Base-by-base conservation (phyloP, 148 eudicot genomes). In the Vaccinium corymbosum region DNA sequence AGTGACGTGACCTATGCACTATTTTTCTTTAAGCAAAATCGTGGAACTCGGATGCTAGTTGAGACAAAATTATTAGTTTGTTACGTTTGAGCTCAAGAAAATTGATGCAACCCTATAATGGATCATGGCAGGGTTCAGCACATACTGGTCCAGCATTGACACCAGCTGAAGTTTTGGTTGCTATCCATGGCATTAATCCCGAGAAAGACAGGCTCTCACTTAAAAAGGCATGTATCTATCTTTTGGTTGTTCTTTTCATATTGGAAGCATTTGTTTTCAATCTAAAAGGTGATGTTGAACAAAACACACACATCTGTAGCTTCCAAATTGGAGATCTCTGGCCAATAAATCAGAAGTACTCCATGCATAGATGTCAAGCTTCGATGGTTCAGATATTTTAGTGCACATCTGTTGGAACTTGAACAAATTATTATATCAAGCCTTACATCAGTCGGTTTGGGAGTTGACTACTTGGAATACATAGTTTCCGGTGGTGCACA, bases 141-240 rank as follows among this genome's bases (percentile, higher is more conserved):
- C 96, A 93, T 85, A 90, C 93, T 12, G 98, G 99, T 82, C 98
- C 99, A 62, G 99, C 99, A 85, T 87, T 97, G 88, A 95, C 99
- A 50, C 99, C 99, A 84, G 96, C 94, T 57, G 99, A 97, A 88
- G 99, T 94, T 15, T 90, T 97, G 91, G 99, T 97, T 81, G 99
- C 99, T 83, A 94, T 97, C 71, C 99, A 97, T 89, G 98, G 90
- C 85, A 95, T 97, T 84, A 91, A 85, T 83, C 98, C 99, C 29
- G 98, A 97, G 78, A 95, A 86, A 89, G 99, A 94, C 88, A 89
- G 95, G 71, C 89, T 97, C 86, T 88, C 96, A 50, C 93, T 97
- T 51, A 97, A 94, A 90, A 97, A 97, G 97, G 99, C 89, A 82
- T 49, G 87, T 59, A 25, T 81, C 61, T 56, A 59, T 35, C 84